Conservation (phyloP, 768 basidiomycete genomes). For the Kwoniella sp. region DNA sequence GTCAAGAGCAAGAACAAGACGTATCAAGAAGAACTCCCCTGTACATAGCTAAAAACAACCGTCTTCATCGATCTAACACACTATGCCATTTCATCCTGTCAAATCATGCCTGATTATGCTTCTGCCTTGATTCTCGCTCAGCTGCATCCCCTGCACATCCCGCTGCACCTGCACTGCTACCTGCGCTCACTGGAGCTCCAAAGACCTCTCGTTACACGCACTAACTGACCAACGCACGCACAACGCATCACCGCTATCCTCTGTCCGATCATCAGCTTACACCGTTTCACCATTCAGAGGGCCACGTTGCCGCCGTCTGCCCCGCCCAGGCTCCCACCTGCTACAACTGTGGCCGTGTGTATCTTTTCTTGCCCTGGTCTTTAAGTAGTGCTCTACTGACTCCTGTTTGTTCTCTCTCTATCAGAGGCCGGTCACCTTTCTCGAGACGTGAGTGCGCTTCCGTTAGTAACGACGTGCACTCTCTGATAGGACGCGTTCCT, state of each 20-base stretch:
- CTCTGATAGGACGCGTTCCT: background rate
- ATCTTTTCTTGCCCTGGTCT: conserved; percentile 1
- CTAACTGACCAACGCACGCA: background rate
- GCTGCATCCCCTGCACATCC: background rate
- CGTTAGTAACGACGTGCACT: background rate
- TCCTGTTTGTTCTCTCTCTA: background rate
- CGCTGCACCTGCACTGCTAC: background rate
- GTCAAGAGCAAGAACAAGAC: conserved; percentile 9
- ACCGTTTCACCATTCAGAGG: no score
- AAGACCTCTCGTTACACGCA: background rate
- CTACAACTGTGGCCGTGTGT: conserved; percentile 45
- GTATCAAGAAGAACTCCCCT: conserved; percentile 7
- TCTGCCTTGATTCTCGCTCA: no score
- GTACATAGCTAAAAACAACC: conserved; percentile 10
- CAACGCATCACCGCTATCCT: background rate
- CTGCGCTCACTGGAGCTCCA: no score
- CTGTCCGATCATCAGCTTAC: no score
- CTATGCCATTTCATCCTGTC: conserved; percentile 1
- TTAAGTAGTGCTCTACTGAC: background rate
- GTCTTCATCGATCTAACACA: background rate
- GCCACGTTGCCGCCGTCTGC: conserved; percentile 47
- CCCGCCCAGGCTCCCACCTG: conserved; percentile 46
- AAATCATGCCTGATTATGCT: background rate
- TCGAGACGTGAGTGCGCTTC: conserved; percentile 31
- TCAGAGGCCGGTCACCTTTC: conserved; percentile 45